Evolutionary conservation across 352 stramenopile genomes (phyloP), one percentile per base, ranked within the genome.

Genomic region (Pythium catenulatum): DNA sequence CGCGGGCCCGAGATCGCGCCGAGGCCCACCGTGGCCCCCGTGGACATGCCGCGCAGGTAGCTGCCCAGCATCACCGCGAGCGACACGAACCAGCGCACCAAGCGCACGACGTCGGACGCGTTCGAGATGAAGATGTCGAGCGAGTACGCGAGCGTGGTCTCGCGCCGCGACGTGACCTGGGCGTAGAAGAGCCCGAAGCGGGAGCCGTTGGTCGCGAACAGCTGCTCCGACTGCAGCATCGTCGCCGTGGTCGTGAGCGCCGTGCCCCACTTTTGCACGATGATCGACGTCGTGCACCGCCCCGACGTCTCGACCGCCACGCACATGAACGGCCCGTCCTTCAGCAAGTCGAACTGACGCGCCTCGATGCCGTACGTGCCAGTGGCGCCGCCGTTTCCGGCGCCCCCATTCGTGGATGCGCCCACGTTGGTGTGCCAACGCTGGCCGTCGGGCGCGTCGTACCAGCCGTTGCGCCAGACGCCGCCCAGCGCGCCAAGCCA

Each of bases 91-190:
- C 89, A 94, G 3, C 83, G 82, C 0, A 82, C 0, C 1, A 94
- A 79, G 30, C 93, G 37, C 45, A 85, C 23, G 5, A 50, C 79
- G 13, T 93, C 37, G 21, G 88, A 90, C 0, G 65, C 2, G 65
- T 93, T 93, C 5, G 89, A 88, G 52, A 93, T 83, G 27, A 91
- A 76, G 11, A 48, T 74, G 2, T 89, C 72, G 36, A 91, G 54
- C 19, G 87, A 66, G 48, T 93, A 93, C 0, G 70, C 25, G 48
- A 54, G 87, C 3, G 34, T 50, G 17, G 88, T 54, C 4, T 46
- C 74, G 23, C 54, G 63, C 5, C n/a, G n/a, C n/a, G n/a, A n/a
- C n/a, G n/a, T n/a, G n/a, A n/a, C n/a, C n/a, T n/a, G n/a, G n/a
- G n/a, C n/a, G n/a, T n/a, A n/a, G n/a, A 93, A 90, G 3, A 91